Conservation (phyloP, 495 filamentous ascomycete species). For the Aspergillus homomorphus region DNA sequence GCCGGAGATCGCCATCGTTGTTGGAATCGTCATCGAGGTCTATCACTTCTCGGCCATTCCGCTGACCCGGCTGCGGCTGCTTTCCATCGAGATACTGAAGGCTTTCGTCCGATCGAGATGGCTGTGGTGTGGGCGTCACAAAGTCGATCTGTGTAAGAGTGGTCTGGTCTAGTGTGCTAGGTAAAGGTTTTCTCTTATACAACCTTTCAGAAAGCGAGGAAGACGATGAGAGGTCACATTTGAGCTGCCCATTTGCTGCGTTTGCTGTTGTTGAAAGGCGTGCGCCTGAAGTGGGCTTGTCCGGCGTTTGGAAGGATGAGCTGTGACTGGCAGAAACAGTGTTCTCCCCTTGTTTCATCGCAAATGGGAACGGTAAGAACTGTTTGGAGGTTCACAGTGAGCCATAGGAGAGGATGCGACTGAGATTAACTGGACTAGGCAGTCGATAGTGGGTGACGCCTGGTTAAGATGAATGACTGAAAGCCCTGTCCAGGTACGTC, state of each 20-base stretch:
- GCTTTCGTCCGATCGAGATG: conserved; percentile 29
- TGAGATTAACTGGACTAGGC: conserved; percentile 4
- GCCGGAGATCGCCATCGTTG: conserved; percentile 26
- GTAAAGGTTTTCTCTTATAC: conserved; percentile 22
- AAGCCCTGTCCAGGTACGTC: no score
- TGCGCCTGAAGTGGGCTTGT: conserved; percentile 19
- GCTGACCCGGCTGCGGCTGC: neutral
- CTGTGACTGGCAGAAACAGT: conserved; percentile 11
- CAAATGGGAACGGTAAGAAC: conserved; percentile 17
- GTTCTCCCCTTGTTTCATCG: conserved; percentile 33
- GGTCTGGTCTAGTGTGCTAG: conserved; percentile 27
- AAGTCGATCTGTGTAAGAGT: conserved; percentile 48
- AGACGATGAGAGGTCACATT: conserved; percentile 22
- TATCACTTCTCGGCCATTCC: conserved; percentile 20
- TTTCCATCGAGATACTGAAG: conserved; percentile 31
- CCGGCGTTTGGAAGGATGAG: conserved; percentile 27
- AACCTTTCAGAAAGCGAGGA: conserved; percentile 21
- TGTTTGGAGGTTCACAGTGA: conserved; percentile 4
- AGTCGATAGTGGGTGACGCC: no score
- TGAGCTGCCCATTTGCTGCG: conserved; percentile 21
- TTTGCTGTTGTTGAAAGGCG: conserved; percentile 14
- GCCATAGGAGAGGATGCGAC: conserved; percentile 16
- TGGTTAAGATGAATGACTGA: no score
- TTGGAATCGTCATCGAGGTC: conserved; percentile 28
- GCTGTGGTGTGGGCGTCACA: conserved; percentile 26